Base-by-base conservation (phyloP, 345 rosid genomes). In the Kandelia obovata region DNA sequence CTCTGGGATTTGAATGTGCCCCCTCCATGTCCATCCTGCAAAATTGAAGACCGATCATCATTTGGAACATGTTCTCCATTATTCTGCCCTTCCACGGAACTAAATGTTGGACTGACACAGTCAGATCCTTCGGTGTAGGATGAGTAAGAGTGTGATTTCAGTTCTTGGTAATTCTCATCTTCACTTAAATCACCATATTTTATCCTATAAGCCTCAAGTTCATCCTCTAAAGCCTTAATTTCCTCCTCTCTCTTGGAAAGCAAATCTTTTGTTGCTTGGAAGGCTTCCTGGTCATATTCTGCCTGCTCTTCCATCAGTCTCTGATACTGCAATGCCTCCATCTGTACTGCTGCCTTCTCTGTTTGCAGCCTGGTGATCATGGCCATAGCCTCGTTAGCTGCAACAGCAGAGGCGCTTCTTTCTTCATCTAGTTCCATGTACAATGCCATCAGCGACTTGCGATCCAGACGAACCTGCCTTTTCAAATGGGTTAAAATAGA, bases 251-350 rank as follows among this genome's bases (percentile, higher is more conserved):
- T 82, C 74, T 87, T 89, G 2, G 51, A 55, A 21, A 90, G 82
- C 68, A 86, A 69, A 62, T 78, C 81, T 17, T 69, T 82, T 52
- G 85, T 74, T 43, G 84, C 82, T 73, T 90, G 96, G 58, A 95
- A 74, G 13, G 91, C 90, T 80, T 95, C 98, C 71, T 92, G 84
- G 55, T 92, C 98, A 58, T 88, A 95, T 73, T 92, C 92, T 26
- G 96, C 96, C 79, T 92, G 92, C 76, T 95, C 99, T 73, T 95
- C 98, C 97, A 95, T 90, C 98, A 95, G 88, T 78, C 99, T 90
- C 78, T 90, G 96, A 73, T 90, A 95, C 81, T 95, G 98, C 65
- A 92, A 80, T 4, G 99, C 99, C 65, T 95, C 98, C 99, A 95
- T 95, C 68, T 92, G 99, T 61, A 92, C 89, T 7, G 94, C 91